Base-by-base conservation (phyloP, 1,139 yeast genomes). In the Kodamaea alishanica region DNA sequence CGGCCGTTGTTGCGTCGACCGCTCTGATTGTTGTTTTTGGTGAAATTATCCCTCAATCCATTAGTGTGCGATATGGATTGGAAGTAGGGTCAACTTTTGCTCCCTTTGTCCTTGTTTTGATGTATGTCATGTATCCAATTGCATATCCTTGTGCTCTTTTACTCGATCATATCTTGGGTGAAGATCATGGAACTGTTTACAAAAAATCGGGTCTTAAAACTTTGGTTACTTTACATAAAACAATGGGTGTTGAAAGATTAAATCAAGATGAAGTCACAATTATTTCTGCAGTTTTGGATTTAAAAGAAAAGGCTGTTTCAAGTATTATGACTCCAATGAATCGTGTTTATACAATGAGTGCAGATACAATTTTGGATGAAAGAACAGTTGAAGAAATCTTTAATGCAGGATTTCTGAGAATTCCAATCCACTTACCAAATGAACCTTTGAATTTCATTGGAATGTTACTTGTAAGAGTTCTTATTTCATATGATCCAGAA, bases 211-310 rank as follows among this genome's bases (percentile, higher is more conserved):
- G 97, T 1, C 76, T 92, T 53, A 92, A 92, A 64, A 86, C 97
- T 3, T 73, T 92, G 55, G 98, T 92, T 36, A 88, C 96, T 2
- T 70, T 92, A 50, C 98, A 92, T 61, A 80, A 83, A 55, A 88
- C 95, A 26, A 88, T 89, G 95, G 97, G 97, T 39, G 96, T 85
- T 8, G 97, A 90, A 59, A 70, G 97, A 44, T 75, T 92, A 51
- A 89, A 89, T 56, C 85, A 84, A 54, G 98, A 92, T 61, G 98
- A 92, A 62, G 97, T 92, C 41, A 90, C 97, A 26, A 92, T 92
- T 55, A 92, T 92, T 49, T 79, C 89, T 39, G 95, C 97, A 0
- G 98, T 92, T 24, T 70, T 92, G 49, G 97, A 92, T 58, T 75
- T 92, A 61, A 92, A 90, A 61, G 97, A 89, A 56, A 92, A 92